Base-by-base conservation (phyloP, 345 rosid species). In the Citrus hindsii region DNA sequence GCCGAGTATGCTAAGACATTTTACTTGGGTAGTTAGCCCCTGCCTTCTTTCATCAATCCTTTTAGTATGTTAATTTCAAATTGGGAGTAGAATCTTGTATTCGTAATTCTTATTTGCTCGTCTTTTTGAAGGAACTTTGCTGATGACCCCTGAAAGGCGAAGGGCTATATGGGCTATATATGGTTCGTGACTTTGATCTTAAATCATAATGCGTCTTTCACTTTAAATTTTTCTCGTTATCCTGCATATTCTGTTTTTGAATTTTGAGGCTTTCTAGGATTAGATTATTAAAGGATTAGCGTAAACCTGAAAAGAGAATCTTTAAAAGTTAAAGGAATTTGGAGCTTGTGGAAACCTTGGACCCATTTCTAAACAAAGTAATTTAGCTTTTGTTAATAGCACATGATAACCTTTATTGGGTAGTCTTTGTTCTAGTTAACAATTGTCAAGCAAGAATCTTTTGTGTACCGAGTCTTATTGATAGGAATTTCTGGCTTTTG, bases 1-100 rank as follows among this genome's bases (percentile, higher is more conserved):
- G 97, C 94, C 0, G 97, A 92, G 81, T 92, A 92, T 84, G 94
- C 97, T 67, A 92, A 92, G 79, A 92, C 97, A 7, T 90, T 90
- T 81, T 90, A 89, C 83, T 86, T 92, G 75, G 97, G 97, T 92
- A 76, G 78, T 87, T 46, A 46, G 18, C 5, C 18, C 51, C 51
- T 46, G 51, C 71, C 65, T 83, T 48, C 70, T 82, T 32, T 18
- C 51, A 9, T 69, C 33, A 40, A n/a, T 68, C 74, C 32, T 9
- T 58, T 67, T 30, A 4, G 55, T 56, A 35, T 48, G 10, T 16
- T 21, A 64, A 16, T 69, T 81, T 74, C 21, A 12, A 28, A 30
- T 9, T 22, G 19, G 62, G 8, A 42, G 67, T 46, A 9, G 56
- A 69, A 28, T 65, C 46, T 16, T 25, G 40, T 35, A 18, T 55